Conservation (phyloP, 805 yeast genomes). For the Wickerhamiella spandovensis region DNA sequence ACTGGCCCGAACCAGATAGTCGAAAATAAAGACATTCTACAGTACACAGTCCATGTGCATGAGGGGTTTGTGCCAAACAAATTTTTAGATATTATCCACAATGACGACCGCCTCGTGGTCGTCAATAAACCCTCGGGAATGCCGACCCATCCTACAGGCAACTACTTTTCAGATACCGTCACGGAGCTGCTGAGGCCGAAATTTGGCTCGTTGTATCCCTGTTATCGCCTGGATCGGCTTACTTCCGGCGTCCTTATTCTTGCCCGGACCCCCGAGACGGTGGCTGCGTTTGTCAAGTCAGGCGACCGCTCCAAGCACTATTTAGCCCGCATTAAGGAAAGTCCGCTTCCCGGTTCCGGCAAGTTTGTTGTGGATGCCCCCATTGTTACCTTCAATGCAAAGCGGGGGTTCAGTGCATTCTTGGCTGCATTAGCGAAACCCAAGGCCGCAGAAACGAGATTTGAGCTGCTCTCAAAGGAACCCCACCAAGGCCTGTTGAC, state of each 20-base stretch:
- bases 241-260: slow-evolving; percentile 20
- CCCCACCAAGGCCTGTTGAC: slow-evolving; percentile 22
- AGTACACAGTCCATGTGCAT: slow-evolving; percentile 70
- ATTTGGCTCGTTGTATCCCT: slow-evolving; percentile 15
- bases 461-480: not conserved
- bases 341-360: not conserved
- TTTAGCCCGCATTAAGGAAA: slow-evolving; percentile 10
- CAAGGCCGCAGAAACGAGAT: slow-evolving; percentile 12
- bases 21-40: slow-evolving; percentile 67
- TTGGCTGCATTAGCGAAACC: not conserved
- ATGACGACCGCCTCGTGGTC: slow-evolving; percentile 58
- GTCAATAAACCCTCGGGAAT: slow-evolving; percentile 89
- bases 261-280: slow-evolving; percentile 10
- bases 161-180: slow-evolving; percentile 46
- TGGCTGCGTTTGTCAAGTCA: slow-evolving; percentile 2
- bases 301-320: slow-evolving; percentile 8
- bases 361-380: slow-evolving; percentile 7
- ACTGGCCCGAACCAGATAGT: slow-evolving; percentile 29
- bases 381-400: slow-evolving; percentile 15
- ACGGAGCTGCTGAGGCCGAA: slow-evolving; percentile 13
- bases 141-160: slow-evolving; percentile 92
- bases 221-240: slow-evolving; percentile 18
- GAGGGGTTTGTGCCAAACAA: slow-evolving; percentile 62
- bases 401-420: slow-evolving; percentile 14
- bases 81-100: slow-evolving; percentile 48